These are phyloP conservation scores for Alternaria alternata DNA, from an alignment of 2,329 filamentous ascomycete genomes.

Conservation along the genomic window DNA sequence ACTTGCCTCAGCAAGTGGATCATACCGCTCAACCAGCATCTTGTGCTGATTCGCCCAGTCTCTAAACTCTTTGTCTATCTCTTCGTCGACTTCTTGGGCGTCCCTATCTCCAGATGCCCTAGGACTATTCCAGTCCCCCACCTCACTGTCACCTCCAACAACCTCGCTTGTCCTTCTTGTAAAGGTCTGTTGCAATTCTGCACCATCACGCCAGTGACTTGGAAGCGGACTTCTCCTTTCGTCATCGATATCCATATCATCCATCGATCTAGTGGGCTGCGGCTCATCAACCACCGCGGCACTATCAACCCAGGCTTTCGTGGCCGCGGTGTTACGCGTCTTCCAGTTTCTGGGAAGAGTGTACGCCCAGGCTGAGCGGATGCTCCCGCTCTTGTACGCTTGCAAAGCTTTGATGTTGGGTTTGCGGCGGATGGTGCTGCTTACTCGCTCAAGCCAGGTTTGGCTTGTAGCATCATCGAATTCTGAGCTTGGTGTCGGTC, in stretches of 20 bases:
- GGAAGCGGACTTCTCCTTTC: neutral
- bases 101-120: neutral
- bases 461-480: neutral
- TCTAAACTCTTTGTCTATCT: neutral
- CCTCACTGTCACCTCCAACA: neutral
- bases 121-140: neutral
- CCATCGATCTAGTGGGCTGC: neutral
- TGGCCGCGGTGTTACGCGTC: neutral
- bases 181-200: neutral
- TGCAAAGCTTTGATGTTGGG: neutral
- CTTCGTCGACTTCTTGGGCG: neutral
- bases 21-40: slow-evolving; percentile 9
- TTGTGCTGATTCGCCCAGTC: slow-evolving; percentile 2
- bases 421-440: neutral
- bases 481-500: neutral
- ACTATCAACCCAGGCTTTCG: neutral
- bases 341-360: neutral
- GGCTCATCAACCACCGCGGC: neutral
- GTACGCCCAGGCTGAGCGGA: neutral
- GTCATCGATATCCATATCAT: neutral
- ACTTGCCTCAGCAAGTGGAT: neutral
- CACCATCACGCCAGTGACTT: neutral
- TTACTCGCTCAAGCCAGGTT: neutral
- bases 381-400: neutral
- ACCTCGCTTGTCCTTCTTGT: neutral